These are phyloP conservation scores for Xanthoconium stramineum DNA, from an alignment of 768 basidiomycete species.

Conservation along the genomic window DNA sequence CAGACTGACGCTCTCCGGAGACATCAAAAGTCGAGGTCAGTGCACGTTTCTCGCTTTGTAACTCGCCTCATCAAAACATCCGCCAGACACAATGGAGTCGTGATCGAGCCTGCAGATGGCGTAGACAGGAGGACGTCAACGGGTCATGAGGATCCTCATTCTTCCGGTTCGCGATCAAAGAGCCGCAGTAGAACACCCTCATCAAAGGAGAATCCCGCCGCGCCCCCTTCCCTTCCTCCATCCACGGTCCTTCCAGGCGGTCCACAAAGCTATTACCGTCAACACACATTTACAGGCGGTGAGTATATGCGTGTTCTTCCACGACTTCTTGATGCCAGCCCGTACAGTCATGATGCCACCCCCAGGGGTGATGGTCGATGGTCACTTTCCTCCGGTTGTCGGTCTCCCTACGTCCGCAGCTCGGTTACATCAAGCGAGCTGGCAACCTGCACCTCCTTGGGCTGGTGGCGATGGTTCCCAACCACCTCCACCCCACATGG, in stretches of 20 bases:
- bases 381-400: constrained; percentile 38
- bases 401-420: constrained; percentile 55
- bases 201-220: constrained; percentile 38
- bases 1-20: constrained; percentile 80
- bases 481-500: constrained; percentile 30
- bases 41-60: constrained; percentile 6
- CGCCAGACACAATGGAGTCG: constrained; percentile 58
- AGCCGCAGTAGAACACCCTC: constrained; percentile 51
- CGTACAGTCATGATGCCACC: constrained; percentile 41
- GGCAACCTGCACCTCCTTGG: constrained; percentile 37
- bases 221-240: constrained; percentile 35
- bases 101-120: constrained; percentile 49
- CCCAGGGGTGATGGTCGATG: constrained; percentile 40
- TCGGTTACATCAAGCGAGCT: constrained; percentile 42
- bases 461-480: constrained; percentile 33
- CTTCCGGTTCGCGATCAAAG: constrained; percentile 44
- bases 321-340: constrained; percentile 3
- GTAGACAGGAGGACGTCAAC: constrained; percentile 17
- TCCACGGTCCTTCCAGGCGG: constrained; percentile 30
- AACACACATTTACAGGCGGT: constrained; percentile 53
- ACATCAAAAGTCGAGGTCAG: constrained; percentile 76
- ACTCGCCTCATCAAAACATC: constrained; percentile 1
- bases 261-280: constrained; percentile 64
- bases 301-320: constrained; percentile 10
- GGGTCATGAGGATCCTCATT: constrained; percentile 26